Evolutionary conservation across 176 grass and related monocot genomes (phyloP), one percentile per base, ranked within the genome.

Genomic region (Aechmea fasciata): DNA sequence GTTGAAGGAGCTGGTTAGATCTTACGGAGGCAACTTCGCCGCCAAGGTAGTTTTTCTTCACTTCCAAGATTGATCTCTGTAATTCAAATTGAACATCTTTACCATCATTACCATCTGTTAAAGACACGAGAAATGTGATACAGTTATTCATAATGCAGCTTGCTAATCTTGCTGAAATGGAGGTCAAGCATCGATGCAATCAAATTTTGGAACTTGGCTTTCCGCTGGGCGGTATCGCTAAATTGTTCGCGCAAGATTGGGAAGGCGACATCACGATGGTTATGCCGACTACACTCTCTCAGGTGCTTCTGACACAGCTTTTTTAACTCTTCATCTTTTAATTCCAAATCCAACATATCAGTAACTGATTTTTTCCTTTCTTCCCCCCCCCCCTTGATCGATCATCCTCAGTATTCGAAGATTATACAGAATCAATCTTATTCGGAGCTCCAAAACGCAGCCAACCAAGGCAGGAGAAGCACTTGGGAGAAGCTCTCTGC

Each of bases 221-320:
- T 81, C 85, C 87, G 2, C 59, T 96, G 65, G 91, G 91, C 65
- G 91, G 87, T 49, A 65, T 96, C 52, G 87, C 87, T 6, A 96
- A 96, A 50, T 80, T 96, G 62, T 96, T 96, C 70, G 87, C 91
- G 65, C 91, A 96, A 85, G 87, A 96, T 50, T 96, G 91, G 91
- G 91, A 96, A 77, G 91, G 91, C 59, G 91, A 96, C 69, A 83
- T 96, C 55, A 96, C 91, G 49, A 23, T 96, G 28, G 91, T 96
- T 83, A 96, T 96, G 91, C 91, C 91, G 24, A 87, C 91, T 47
- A 96, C 91, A 62, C 77, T 96, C 85, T 82, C 84, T 62, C 91
- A 96, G 85, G 91, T 78, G 54, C 20, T 69, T 2, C 72, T 73
- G 10, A 49, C 10, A 73, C 20, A 13, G n/a, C 47, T 41, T 13